Percentiles rank a stretch among this genome's conserved stretches.
phyloP scores from a whole-genome alignment of 305 asterid genomes.

The Solanum chacoense region DNA sequence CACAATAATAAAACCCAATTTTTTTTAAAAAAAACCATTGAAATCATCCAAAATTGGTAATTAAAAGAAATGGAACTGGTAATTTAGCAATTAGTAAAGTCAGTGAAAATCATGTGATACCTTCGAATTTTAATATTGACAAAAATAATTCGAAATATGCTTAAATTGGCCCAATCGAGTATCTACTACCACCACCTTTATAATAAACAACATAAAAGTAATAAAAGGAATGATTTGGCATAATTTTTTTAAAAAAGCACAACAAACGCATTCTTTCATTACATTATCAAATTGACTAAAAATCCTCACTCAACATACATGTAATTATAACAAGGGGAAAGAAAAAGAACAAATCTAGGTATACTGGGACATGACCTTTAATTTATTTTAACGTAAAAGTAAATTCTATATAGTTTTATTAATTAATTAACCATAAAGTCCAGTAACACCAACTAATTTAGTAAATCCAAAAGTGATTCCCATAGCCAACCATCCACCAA shows the following conservation, averaged over 20 bases:
- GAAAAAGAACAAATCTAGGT: not conserved
- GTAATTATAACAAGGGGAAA: not conserved
- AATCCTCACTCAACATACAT: not conserved
- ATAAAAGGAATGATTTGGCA: not conserved
- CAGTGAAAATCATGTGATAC: not conserved
- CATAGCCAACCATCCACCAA: constrained; percentile 39
- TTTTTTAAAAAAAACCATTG: not conserved
- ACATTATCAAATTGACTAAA: not conserved
- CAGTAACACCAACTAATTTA: constrained; percentile 12
- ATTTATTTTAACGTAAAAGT: not conserved
- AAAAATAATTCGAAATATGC: not conserved
- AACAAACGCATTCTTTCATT: not conserved
- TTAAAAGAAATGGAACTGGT: not conserved
- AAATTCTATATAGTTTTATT: not conserved
- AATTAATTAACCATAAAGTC: not conserved
- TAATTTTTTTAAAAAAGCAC: not conserved
- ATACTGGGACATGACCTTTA: not conserved
- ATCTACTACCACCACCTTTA: no score
- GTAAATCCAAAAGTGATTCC: constrained; percentile 35
- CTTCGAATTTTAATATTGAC: not conserved
- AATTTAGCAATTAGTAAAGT: not conserved
- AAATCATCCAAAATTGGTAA: not conserved
- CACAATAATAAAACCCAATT: not conserved
- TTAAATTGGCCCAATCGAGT: not conserved
- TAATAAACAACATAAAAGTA: not conserved